phyloP scores from a whole-genome alignment of 2,329 filamentous ascomycete genomes.

The Didymella sp. region DNA sequence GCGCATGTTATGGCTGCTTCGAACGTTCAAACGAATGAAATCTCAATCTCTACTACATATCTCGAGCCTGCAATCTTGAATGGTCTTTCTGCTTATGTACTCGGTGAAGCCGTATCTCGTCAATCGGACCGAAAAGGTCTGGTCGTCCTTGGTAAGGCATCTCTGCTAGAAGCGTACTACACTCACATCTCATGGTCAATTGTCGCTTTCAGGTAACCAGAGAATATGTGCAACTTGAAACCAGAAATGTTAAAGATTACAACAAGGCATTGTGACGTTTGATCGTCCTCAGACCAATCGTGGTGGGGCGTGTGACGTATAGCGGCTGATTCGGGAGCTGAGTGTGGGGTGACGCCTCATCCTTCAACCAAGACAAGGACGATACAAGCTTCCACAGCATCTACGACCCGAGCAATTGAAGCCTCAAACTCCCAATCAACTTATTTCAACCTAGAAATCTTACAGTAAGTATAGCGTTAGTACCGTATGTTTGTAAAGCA shows the following conservation, averaged over 20 bases:
- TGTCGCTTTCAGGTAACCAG: too few species aligned
- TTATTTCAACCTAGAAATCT: neutral
- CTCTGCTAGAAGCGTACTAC: neutral
- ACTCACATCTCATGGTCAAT: neutral
- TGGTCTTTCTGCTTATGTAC: neutral
- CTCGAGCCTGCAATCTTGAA: neutral
- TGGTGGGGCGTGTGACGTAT: neutral
- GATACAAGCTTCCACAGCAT: neutral
- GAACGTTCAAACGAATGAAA: constrained; percentile 15
- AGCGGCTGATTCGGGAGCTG: constrained; percentile 10
- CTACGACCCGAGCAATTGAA: neutral
- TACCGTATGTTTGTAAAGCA: neutral
- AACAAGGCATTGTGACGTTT: constrained; percentile 20
- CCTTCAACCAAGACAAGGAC: neutral
- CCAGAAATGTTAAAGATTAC: constrained; percentile 8
- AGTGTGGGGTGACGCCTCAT: constrained; percentile 20
- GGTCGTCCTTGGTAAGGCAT: neutral
- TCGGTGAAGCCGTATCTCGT: neutral
- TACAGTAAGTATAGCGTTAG: neutral
- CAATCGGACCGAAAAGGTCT: neutral
- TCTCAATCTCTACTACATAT: neutral
- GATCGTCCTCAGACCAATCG: constrained; percentile 3
- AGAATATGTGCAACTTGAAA: neutral
- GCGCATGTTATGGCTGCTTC: constrained; percentile 4
- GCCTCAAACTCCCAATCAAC: neutral